phyloP scores from a whole-genome alignment of 2,329 filamentous ascomycete genomes.

The Trichoderma afroharzianum region DNA sequence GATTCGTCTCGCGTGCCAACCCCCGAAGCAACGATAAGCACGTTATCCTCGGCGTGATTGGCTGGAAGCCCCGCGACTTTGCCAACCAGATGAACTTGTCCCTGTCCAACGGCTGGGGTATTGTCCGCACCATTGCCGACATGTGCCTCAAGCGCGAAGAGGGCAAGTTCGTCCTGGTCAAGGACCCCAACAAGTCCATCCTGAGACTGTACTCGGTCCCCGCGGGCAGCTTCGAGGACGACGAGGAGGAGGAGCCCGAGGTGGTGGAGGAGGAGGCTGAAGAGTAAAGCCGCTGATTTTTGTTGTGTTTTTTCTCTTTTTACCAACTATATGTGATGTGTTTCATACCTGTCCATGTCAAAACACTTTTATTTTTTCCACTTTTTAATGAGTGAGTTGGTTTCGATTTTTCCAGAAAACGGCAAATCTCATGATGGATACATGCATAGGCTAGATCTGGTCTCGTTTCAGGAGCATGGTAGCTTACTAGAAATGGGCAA shows the following conservation, averaged over 20 bases:
- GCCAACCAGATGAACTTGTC: constrained; percentile 97
- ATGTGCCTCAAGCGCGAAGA: constrained; percentile 78
- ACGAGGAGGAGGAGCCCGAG: constrained; percentile 60
- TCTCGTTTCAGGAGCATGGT: constrained; percentile 6
- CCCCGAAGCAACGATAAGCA: constrained; percentile 91
- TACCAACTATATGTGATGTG: neutral
- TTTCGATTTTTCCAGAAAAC: neutral
- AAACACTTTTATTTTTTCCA: neutral
- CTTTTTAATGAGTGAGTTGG: constrained; percentile 5
- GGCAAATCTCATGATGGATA: constrained; percentile 2
- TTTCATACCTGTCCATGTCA: neutral
- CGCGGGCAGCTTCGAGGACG: constrained; percentile 82
- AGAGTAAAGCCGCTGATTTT: constrained; percentile 24
- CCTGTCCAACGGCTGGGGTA: constrained; percentile 96
- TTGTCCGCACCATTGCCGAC: constrained; percentile 95
- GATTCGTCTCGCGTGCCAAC: constrained; percentile 92
- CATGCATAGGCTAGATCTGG: constrained; percentile 1
- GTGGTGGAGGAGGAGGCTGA: constrained; percentile 43
- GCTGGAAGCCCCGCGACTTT: constrained; percentile 97
- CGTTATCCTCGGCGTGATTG: constrained; percentile 89
- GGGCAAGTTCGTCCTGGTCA: constrained; percentile 76
- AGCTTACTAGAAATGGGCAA: constrained; percentile 1
- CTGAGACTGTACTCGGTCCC: constrained; percentile 92
- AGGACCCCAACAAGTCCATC: constrained; percentile 96
- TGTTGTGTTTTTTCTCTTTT: neutral